Conservation (phyloP, 2,329 filamentous ascomycete genomes). For the Colletotrichum godetiae region DNA sequence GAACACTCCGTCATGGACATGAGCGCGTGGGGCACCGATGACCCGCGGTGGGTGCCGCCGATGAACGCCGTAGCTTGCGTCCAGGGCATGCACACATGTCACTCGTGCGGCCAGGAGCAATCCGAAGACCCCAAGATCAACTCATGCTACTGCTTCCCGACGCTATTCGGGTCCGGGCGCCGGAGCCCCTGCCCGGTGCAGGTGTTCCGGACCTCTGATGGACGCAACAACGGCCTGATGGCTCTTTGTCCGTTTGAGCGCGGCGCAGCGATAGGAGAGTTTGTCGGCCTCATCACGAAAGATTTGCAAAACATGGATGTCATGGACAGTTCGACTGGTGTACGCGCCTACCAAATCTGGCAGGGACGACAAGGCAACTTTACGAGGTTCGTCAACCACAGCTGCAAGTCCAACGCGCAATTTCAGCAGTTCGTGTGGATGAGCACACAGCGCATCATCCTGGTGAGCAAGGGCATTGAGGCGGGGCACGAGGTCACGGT, state of each 20-base stretch:
- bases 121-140: slow-evolving; percentile 61
- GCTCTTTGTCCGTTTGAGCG: slow-evolving; percentile 60
- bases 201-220: slow-evolving; percentile 62
- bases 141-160: slow-evolving; percentile 63
- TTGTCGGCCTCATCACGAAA: slow-evolving; percentile 65
- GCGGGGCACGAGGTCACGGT: slow-evolving; percentile 66
- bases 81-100: slow-evolving; percentile 46
- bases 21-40: slow-evolving; percentile 58
- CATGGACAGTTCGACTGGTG: slow-evolving; percentile 58
- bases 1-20: slow-evolving; percentile 62
- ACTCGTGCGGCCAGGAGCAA: slow-evolving; percentile 58
- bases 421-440: slow-evolving; percentile 68
- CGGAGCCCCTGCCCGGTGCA: slow-evolving; percentile 54
- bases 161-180: slow-evolving; percentile 55
- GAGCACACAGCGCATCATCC: slow-evolving; percentile 63
- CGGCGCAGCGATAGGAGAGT: slow-evolving; percentile 65
- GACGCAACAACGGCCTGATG: slow-evolving; percentile 65
- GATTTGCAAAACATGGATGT: slow-evolving; percentile 64
- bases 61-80: slow-evolving; percentile 40
- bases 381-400: slow-evolving; percentile 70
- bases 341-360: slow-evolving; percentile 64
- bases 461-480: slow-evolving; percentile 66
- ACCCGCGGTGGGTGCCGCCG: slow-evolving; percentile 57
- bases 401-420: slow-evolving; percentile 67
- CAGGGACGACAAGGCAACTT: slow-evolving; percentile 67